Conservation (phyloP, 2,329 filamentous ascomycete species). For the Pestalotiopsis fici region DNA sequence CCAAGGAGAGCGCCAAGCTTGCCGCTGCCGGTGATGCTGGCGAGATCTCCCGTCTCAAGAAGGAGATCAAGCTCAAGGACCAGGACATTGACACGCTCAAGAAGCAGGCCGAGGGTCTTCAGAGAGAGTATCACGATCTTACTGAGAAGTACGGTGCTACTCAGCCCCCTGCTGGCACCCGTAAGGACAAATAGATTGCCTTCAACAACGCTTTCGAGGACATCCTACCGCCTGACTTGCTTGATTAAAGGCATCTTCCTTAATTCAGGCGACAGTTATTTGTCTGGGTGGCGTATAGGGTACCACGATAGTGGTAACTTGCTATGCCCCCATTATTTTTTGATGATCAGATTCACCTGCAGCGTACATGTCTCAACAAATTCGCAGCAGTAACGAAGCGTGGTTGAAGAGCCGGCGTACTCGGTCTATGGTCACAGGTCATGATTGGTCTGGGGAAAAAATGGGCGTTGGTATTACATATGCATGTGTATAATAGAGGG, state of each 20-base stretch:
- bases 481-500: not conserved
- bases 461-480: not conserved
- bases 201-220: not conserved
- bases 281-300: not conserved
- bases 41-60: conserved; percentile 70
- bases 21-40: conserved; percentile 72
- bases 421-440: not conserved
- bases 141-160: conserved; percentile 76
- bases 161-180: conserved; percentile 49
- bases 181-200: conserved; percentile 55
- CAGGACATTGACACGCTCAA: conserved; percentile 83
- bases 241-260: not conserved
- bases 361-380: not conserved
- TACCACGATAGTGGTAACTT: not conserved
- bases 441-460: not conserved
- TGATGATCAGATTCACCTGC: not conserved
- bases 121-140: conserved; percentile 82
- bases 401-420: not conserved
- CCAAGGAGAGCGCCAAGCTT: conserved; percentile 72
- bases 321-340: not conserved
- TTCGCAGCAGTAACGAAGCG: not conserved
- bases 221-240: not conserved
- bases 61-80: conserved; percentile 77
- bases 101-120: conserved; percentile 86
- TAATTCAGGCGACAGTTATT: not conserved